Base-by-base conservation (phyloP, 2,329 filamentous ascomycete species). In the Exophiala sp. region DNA sequence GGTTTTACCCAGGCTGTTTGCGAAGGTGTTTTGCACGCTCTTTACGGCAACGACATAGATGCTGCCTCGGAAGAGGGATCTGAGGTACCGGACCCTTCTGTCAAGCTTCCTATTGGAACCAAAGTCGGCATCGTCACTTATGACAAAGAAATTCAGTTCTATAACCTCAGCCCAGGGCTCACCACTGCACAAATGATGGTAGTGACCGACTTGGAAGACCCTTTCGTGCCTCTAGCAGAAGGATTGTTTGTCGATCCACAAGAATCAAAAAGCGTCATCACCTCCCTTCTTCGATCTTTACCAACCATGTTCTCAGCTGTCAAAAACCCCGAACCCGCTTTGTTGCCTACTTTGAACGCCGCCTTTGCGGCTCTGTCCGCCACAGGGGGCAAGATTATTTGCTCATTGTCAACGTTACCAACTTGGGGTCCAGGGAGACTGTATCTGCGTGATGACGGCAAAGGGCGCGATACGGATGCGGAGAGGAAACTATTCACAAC, bases 181-280 rank as follows among this genome's bases (percentile, higher is more conserved):
- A 85, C 93, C 48, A 83, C 89, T 69, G 88, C 93, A 8, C 93
- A 98, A 65, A 96, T 98, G 88, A 81, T 98, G 75, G 90, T 98
- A 43, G 95, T 98, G 88, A 87, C 93, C 2, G 93, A 98, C 65
- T 79, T 98, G 42, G 90, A 97, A 62, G 93, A 98, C 59, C 93
- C 93, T 0, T 98, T 98, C 66, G 82, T 97, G 13, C 90, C 93
- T 2, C 75, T 98, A 14, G 88, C 86, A 56, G 86, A 95, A 50
- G 90, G 91, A 13, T 76, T 98, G 8, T 97, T 97, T 66, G 91
- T 97, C 13, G 91, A 98, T 66, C 89, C 93, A 1, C 83, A 89
- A 61, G 88, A 95, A 66, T 93, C 88, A 39, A 91, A 85, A 65
- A 74, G 82, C 19, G 83, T 94, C 62, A 95, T 98, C 62, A 86